Evolutionary conservation across 2,329 filamentous ascomycete species (phyloP), one percentile per base, ranked within the genome.

Genomic region (Trichoderma afroharzianum): DNA sequence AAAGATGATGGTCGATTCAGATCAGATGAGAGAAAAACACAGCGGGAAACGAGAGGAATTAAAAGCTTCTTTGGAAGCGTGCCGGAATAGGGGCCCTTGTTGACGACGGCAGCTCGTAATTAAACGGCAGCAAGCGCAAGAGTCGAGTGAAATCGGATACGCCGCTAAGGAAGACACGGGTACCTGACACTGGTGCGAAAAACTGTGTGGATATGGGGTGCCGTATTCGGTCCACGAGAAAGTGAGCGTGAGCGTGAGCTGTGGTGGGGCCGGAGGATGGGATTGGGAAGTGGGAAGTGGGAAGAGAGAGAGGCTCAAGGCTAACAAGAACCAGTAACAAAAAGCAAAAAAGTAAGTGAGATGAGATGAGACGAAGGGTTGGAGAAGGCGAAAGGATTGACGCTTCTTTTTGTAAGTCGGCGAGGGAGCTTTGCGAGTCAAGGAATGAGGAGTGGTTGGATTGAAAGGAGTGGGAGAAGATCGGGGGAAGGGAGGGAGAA

Each of bases 151-250:
- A 70, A 63, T 69, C 70, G 61, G 66, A 57, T 69, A 64, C 39
- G 71, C 71, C 66, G 66, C 68, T 53, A 72, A 57, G 72, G 1
- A 36, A 68, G 58, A 75, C 66, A 75, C 75, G 74, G 73, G 74
- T 73, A 75, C 75, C 76, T 76, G 74, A 71, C 72, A 67, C 72
- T 73, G 72, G 72, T 68, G 53, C 68, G 61, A 67, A 24, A 50
- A 53, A 59, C 72, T 47, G 63, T 69, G 67, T 47, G 66, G 47
- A 63, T 69, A 72, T 55, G 73, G 73, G 53, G 74, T 72, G 73
- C 71, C 67, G 70, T 68, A 72, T 72, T 72, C 58, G 64, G 70
- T 63, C 39, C 71, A 66, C 33, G 50, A 39, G 1, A 26, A 30
- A 59, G 62, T 50, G 47, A 64, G 33, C 26, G 63, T 63, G 68